Evolutionary conservation across 208 protist genomes (phyloP).

Genomic region (Leptomonas pyrrhocoris): DNA sequence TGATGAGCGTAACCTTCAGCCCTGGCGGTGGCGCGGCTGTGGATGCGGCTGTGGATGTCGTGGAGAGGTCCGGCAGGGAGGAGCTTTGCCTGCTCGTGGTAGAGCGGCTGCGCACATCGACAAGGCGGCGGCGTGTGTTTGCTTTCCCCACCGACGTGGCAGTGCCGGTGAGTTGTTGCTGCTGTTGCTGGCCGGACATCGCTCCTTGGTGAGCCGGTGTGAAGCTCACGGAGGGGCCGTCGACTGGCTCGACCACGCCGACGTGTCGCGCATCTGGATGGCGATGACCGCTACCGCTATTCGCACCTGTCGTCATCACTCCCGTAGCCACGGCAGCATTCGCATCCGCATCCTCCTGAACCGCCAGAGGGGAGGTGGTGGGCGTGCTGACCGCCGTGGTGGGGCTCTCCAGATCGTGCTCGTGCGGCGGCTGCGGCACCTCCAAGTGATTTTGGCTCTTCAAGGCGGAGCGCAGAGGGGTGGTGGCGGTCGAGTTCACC

Average conservation of each 20-base stretch:
- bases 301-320: too few relatives aligned
- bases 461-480: conserved; percentile 8
- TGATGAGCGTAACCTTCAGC: too few relatives aligned
- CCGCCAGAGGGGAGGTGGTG: neutral
- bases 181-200: neutral
- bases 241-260: neutral
- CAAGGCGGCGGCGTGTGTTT: conserved; percentile 8
- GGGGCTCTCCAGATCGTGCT: neutral
- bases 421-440: neutral
- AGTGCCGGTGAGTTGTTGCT: too few relatives aligned
- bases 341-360: neutral
- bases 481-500: conserved; percentile 3
- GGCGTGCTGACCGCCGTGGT: neutral
- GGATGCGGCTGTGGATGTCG: neutral
- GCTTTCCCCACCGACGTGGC: neutral
- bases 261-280: conserved; percentile 6
- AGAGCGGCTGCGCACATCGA: conserved; percentile 4
- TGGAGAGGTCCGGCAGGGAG: neutral
- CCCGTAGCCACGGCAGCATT: neutral
- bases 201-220: neutral
- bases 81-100: neutral
- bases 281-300: neutral
- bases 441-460: neutral
- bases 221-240: conserved; percentile 7
- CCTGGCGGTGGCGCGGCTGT: neutral